Percentiles rank a stretch among this genome's conserved stretches.
phyloP scores from a whole-genome alignment of 2,329 filamentous ascomycete genomes.

The Epichloe bromicola region DNA sequence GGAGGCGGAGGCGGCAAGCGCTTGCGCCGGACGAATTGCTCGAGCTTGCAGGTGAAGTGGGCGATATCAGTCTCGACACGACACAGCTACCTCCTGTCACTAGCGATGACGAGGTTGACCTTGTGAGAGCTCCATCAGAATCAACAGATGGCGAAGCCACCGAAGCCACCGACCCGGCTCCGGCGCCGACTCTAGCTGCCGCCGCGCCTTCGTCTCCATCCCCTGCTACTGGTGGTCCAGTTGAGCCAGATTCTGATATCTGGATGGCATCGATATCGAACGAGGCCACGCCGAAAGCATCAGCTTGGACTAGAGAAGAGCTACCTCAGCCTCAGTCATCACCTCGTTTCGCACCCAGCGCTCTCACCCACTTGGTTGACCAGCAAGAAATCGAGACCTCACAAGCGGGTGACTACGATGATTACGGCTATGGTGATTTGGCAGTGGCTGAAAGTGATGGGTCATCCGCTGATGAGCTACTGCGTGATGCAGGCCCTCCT shows the following conservation, averaged over 20 bases:
- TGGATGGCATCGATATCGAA: conserved; percentile 32
- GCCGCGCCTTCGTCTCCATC: conserved; percentile 5
- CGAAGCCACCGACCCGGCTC: not conserved
- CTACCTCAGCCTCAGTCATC: conserved; percentile 6
- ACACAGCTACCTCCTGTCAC: conserved; percentile 7
- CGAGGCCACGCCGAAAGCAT: conserved; percentile 22
- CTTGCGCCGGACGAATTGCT: conserved; percentile 15
- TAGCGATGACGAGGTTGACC: conserved; percentile 17
- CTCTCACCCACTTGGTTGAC: not conserved
- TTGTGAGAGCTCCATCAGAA: conserved; percentile 14
- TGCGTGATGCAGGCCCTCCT: conserved; percentile 2
- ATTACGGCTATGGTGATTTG: conserved; percentile 9
- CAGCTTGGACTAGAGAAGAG: not conserved
- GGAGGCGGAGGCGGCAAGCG: conserved; percentile 12
- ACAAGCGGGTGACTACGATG: conserved; percentile 15
- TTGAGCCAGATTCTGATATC: conserved; percentile 26
- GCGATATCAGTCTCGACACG: conserved; percentile 7
- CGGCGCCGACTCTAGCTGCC: not conserved
- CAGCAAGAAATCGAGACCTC: conserved; percentile 8
- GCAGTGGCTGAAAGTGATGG: conserved; percentile 19
- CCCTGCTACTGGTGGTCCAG: conserved; percentile 2
- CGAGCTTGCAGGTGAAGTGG: conserved; percentile 13
- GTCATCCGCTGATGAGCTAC: conserved; percentile 20
- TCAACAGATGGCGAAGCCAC: conserved; percentile 2
- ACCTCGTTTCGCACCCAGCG: conserved; percentile 4